These are phyloP conservation scores for Pachysandra terminalis DNA, from an alignment of 164 flowering plant species.

Conservation along the genomic window DNA sequence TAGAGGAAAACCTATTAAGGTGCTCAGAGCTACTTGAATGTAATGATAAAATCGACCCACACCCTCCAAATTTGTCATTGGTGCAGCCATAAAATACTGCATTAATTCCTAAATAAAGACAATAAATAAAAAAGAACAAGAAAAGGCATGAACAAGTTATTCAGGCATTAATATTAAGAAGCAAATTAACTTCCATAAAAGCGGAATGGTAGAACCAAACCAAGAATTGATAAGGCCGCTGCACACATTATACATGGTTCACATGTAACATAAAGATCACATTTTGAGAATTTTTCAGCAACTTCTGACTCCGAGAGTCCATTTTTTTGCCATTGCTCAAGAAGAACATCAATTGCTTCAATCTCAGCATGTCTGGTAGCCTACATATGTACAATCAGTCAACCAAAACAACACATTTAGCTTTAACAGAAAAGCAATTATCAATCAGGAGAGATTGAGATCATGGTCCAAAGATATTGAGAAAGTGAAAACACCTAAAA, in stretches of 20 bases:
- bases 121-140: not conserved
- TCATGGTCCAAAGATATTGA: not conserved
- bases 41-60: conserved; percentile 85
- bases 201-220: conserved; percentile 28
- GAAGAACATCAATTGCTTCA: conserved; percentile 84
- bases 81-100: conserved; percentile 89
- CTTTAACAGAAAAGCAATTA: not conserved
- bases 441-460: not conserved
- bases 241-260: conserved; percentile 99
- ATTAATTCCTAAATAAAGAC: conserved; percentile 52
- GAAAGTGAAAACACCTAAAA: not conserved
- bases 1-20: conserved; percentile 25
- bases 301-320: conserved; percentile 58
- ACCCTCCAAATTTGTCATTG: conserved; percentile 95
- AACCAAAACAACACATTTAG: not conserved
- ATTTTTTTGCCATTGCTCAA: conserved; percentile 59
- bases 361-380: conserved; percentile 97
- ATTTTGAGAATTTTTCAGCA: conserved; percentile 54
- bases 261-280: conserved; percentile 88
- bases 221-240: conserved; percentile 74
- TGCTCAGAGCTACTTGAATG: conserved; percentile 42
- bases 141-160: not conserved
- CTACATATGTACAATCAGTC: conserved; percentile 27
- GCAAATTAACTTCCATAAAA: not conserved
- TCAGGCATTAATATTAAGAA: not conserved